Percentiles rank a stretch among this genome's conserved stretches.
Conservation (phyloP, 2,329 filamentous ascomycete genomes). For the Apiospora aurea region DNA sequence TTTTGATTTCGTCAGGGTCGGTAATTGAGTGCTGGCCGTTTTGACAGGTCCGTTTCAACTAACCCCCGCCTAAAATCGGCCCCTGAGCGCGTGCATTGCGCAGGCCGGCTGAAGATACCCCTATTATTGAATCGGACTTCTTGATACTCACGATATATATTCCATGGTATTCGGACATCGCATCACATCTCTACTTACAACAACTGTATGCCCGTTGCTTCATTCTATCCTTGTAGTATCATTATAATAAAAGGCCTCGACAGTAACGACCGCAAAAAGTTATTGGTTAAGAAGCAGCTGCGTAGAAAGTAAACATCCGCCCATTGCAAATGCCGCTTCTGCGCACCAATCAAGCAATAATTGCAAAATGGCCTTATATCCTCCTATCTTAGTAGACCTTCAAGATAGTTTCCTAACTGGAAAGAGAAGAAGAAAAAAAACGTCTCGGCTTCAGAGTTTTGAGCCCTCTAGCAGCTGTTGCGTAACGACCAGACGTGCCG, state of each 20-base stretch:
- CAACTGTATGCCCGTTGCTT: too few species aligned
- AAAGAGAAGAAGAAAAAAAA: too few species aligned
- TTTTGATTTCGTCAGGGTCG: constrained; percentile 6
- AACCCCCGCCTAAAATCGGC: neutral
- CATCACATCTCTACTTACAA: neutral
- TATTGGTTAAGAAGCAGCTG: too few species aligned
- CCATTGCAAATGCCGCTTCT: too few species aligned
- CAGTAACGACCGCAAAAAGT: too few species aligned
- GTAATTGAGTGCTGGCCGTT: neutral
- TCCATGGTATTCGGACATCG: neutral
- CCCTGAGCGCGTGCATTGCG: neutral
- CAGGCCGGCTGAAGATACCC: neutral
- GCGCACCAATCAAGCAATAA: too few species aligned
- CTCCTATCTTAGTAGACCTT: too few species aligned
- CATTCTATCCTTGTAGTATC: neutral
- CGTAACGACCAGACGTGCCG: neutral
- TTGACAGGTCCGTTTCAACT: neutral
- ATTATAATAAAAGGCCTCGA: neutral
- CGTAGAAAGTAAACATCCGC: too few species aligned
- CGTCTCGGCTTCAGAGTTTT: too few species aligned
- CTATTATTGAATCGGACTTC: neutral
- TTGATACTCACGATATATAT: neutral
- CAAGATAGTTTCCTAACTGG: too few species aligned
- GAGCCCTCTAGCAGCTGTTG: too few species aligned
- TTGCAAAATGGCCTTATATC: too few species aligned